Conservation (phyloP, 2,329 filamentous ascomycete species). For the Tolypocladium ophioglossoides region DNA sequence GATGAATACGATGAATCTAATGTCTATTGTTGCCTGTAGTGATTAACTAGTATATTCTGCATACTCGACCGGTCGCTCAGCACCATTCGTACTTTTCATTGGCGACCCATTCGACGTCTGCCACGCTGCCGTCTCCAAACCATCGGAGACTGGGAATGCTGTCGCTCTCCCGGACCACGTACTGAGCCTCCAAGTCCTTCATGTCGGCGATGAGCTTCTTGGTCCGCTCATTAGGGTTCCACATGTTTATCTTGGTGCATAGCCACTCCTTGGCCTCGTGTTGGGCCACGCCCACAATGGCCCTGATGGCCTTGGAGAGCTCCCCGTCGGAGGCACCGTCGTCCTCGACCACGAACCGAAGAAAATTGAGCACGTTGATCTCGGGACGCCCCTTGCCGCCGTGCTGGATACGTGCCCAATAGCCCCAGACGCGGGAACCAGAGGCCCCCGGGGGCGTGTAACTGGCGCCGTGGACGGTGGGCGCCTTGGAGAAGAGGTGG, state of each 20-base stretch:
- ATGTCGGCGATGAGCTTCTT: slow-evolving; percentile 31
- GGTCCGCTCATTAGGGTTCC: slow-evolving; percentile 62
- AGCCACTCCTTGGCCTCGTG: slow-evolving; percentile 61
- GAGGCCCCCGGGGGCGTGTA: slow-evolving; percentile 35
- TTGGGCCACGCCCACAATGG: slow-evolving; percentile 57
- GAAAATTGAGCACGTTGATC: slow-evolving; percentile 58
- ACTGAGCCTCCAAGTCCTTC: slow-evolving; percentile 36
- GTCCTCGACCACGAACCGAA: slow-evolving; percentile 59
- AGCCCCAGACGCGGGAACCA: slow-evolving; percentile 57
- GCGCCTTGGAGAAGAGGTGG: slow-evolving; percentile 45
- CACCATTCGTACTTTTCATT: slow-evolving; percentile 77
- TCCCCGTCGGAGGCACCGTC: slow-evolving; percentile 25
- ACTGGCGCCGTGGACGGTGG: slow-evolving; percentile 60
- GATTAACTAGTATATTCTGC: not conserved
- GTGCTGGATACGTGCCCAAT: slow-evolving; percentile 61
- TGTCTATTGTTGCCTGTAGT: not conserved
- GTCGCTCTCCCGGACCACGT: slow-evolving; percentile 47
- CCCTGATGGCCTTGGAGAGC: slow-evolving; percentile 43
- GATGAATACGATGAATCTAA: slow-evolving; percentile 1
- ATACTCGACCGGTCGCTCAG: slow-evolving; percentile 22
- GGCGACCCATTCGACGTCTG: slow-evolving; percentile 57
- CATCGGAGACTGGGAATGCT: slow-evolving; percentile 65
- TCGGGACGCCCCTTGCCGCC: slow-evolving; percentile 38
- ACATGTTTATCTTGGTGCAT: slow-evolving; percentile 62
- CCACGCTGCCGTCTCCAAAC: slow-evolving; percentile 46